Conservation (phyloP, 2,329 filamentous ascomycete species). For the Fusarium devonianum region DNA sequence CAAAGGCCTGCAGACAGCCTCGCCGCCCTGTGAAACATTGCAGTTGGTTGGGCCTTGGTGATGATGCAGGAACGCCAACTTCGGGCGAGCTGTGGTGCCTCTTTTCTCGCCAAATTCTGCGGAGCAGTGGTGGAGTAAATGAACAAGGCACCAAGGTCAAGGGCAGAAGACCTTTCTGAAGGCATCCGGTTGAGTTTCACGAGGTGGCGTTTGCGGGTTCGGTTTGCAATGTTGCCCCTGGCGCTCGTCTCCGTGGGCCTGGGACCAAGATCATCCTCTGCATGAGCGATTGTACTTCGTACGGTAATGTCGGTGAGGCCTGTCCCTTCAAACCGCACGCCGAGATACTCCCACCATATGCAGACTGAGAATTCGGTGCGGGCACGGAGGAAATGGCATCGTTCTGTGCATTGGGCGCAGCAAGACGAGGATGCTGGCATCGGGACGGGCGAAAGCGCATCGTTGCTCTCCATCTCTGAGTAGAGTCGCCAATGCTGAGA, state of each 20-base stretch:
- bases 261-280: conserved; percentile 18
- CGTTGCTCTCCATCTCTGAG: conserved; percentile 19
- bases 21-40: conserved; percentile 31
- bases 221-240: too few species aligned
- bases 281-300: conserved; percentile 17
- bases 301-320: conserved; percentile 18
- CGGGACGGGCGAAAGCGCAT: conserved; percentile 11
- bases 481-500: conserved; percentile 17
- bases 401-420: conserved; percentile 17
- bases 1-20: conserved; percentile 13
- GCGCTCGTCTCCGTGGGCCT: conserved; percentile 12
- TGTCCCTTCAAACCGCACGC: conserved; percentile 19
- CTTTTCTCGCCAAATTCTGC: conserved; percentile 25
- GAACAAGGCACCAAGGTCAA: conserved; percentile 23
- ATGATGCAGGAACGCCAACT: conserved; percentile 29
- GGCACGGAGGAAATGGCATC: conserved; percentile 9
- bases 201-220: conserved; percentile 36
- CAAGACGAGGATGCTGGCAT: conserved; percentile 26
- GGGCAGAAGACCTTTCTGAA: conserved; percentile 8
- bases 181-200: conserved; percentile 20
- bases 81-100: conserved; percentile 26
- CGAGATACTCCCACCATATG: conserved; percentile 15
- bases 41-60: conserved; percentile 11
- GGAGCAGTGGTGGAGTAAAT: conserved; percentile 14
- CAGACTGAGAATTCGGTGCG: conserved; percentile 12